Base-by-base conservation (phyloP, 106 monocot genomes). In the Dendrobium officinale region DNA sequence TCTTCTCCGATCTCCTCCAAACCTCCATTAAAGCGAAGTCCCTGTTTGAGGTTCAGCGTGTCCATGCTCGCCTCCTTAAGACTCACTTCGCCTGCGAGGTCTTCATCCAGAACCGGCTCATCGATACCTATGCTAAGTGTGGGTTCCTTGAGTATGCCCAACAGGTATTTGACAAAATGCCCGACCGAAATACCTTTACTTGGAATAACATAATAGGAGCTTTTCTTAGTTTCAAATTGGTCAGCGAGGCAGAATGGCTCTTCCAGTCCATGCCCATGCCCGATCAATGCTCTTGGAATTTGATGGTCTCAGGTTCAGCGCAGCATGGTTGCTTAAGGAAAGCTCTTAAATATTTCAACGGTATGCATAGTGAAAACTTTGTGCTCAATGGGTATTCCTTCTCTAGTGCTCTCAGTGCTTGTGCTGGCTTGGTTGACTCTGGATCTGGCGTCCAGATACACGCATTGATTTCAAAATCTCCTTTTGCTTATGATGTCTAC, bases 201-300 rank as follows among this genome's bases (percentile, higher is more conserved):
- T 92, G 80, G 78, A 94, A 94, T 55, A 55, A 83, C 66, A 59
- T 95, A 10, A 80, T 95, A 42, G 68, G 84, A 5, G 89, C 88
- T 0, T 66, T 83, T 67, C 67, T 77, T 16, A 77, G 79, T 26
- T 77, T 61, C 43, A 87, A 89, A 9, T n/a, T 48, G 22, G 55
- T 88, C 18, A 77, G 80, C 1, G 86, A 85, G 16, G 94, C 89
- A 1, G 49, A 40, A 0, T 6, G 20, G 42, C 33, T 91, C 40
- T 94, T 94, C 43, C 27, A 11, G 10, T 45, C 72, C 9, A 85
- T 91, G 88, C 91, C 91, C 9, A 75, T 72, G 24, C 84, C 88
- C 2, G 91, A 94, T 59, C 91, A 89, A 83, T 94, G 93, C 82
- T 91, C 93, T 3, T 94, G 93, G 93, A 94, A 85, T 81, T 85